Base-by-base conservation (phyloP, 176 grass and related monocot species). In the Hyparrhenia diplandra region DNA sequence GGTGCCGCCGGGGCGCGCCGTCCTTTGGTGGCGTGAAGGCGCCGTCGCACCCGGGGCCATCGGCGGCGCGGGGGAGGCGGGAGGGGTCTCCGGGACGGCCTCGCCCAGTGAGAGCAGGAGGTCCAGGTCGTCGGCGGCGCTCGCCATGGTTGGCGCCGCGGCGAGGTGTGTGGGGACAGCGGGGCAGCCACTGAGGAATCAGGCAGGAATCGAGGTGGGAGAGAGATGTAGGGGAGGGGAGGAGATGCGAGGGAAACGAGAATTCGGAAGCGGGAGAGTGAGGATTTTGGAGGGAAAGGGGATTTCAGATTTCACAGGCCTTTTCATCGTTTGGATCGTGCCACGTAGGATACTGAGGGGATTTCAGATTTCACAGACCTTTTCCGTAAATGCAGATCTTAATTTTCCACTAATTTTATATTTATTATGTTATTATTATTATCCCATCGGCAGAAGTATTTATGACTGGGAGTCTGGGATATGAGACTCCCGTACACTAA, bases 101-200 rank as follows among this genome's bases (percentile, higher is more conserved):
- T 94, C 88, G 23, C 70, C 82, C 5, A 97, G 89, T 34, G 94
- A 97, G 77, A 97, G 87, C 69, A 97, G 94, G 68, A 97, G 94
- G 28, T 94, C 89, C 76, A 97, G 91, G 57, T 94, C 91, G 39
- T 87, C 94, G 75, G 67, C 83, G 36, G 72, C 27, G 72, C 21
- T 28, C 16, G 87, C 89, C 94, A 97, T 97, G 63, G 61, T 30
- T 25, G 55, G 64, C 20, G n/a, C n/a, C n/a, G n/a, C n/a, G 39
- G 20, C 8, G 49, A 64, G 76, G 73, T 13, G 63, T 13, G 67
- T 9, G 67, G 36, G 21, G 36, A 6, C 21, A 24, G 9, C 10
- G 65, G 12, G 21, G 36, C 1, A 16, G 21, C n/a, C n/a, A n/a
- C n/a, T 11, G 34, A 18, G 18, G n/a, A 11, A 24, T 74, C n/a